Evolutionary conservation across 106 monocot genomes (phyloP).

Genomic region (Alisma plantagoaquatica): DNA sequence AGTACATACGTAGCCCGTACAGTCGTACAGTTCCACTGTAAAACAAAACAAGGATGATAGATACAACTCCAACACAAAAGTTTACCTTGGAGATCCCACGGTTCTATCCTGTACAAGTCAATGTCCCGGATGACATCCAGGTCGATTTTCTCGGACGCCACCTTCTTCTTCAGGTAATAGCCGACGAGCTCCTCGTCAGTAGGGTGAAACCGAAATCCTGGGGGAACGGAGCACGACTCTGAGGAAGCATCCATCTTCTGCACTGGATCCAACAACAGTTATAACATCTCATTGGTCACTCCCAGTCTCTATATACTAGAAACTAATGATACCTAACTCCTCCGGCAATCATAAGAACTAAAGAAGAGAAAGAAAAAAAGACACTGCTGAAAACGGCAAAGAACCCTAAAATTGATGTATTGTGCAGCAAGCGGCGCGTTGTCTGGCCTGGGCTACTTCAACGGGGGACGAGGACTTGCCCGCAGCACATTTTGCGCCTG

Average conservation of each 20-base stretch:
- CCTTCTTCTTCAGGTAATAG: too few species aligned
- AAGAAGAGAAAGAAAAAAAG: too few species aligned
- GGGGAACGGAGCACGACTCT: constrained; percentile 20
- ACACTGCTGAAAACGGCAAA: too few species aligned
- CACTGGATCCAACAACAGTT: neutral
- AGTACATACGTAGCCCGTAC: too few species aligned
- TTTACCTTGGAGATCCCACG: constrained; percentile 10
- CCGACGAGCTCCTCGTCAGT: too few species aligned
- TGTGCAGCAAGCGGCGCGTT: too few species aligned
- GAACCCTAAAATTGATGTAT: too few species aligned
- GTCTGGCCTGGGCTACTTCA: too few species aligned
- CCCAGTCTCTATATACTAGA: constrained; percentile 23
- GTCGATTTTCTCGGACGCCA: constrained; percentile 4
- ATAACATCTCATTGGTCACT: neutral
- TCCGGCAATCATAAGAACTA: too few species aligned
- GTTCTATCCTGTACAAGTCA: constrained; percentile 4
- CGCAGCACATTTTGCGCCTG: too few species aligned
- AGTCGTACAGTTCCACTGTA: constrained; percentile 29
- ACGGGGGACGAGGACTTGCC: too few species aligned
- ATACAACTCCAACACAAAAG: neutral
- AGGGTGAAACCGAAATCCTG: too few species aligned
- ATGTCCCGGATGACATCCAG: constrained; percentile 6
- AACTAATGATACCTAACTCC: neutral
- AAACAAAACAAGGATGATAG: neutral
- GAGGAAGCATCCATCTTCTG: neutral